These are phyloP conservation scores for Grigorovia transvaalensis DNA, from an alignment of 805 yeast species.

Conservation along the genomic window DNA sequence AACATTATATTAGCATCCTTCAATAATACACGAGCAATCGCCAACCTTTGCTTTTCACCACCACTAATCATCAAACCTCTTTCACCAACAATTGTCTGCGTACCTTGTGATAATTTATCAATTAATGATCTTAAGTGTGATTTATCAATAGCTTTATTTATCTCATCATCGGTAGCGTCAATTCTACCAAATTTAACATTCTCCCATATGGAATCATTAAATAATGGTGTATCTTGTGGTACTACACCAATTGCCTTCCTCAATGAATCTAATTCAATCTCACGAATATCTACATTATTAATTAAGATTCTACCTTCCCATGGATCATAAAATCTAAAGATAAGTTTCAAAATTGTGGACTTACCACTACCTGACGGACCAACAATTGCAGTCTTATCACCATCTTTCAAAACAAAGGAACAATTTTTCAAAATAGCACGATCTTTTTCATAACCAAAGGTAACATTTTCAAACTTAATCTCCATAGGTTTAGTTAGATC, in stretches of 20 bases:
- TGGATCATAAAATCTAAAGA: slow-evolving; percentile 86
- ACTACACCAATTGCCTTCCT: slow-evolving; percentile 78
- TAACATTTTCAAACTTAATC: slow-evolving; percentile 78
- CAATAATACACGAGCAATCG: slow-evolving; percentile 81
- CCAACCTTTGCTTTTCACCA: slow-evolving; percentile 95
- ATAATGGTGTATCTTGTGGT: slow-evolving; percentile 94
- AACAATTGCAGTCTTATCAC: slow-evolving; percentile 83
- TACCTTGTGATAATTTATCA: slow-evolving; percentile 69
- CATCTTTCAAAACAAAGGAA: slow-evolving; percentile 79
- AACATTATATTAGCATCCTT: slow-evolving; percentile 84
- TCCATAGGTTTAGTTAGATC: slow-evolving; percentile 47
- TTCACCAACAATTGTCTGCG: slow-evolving; percentile 85
- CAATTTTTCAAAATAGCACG: slow-evolving; percentile 78
- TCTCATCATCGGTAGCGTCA: slow-evolving; percentile 62
- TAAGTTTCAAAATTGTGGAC: slow-evolving; percentile 73
- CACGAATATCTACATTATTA: slow-evolving; percentile 80
- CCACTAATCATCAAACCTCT: slow-evolving; percentile 98
- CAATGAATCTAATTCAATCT: slow-evolving; percentile 64
- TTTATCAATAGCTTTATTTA: slow-evolving; percentile 47
- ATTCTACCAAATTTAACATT: slow-evolving; percentile 81
- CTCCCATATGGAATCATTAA: slow-evolving; percentile 81
- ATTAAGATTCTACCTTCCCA: slow-evolving; percentile 64
- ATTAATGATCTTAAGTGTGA: slow-evolving; percentile 63
- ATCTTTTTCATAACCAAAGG: slow-evolving; percentile 85
- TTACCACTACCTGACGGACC: slow-evolving; percentile 97